Percentiles rank a stretch among this genome's conserved stretches.
Evolutionary conservation across 225 moss, liverwort and hornwort genomes (phyloP).

Genomic region (Sphagnum contortum): DNA sequence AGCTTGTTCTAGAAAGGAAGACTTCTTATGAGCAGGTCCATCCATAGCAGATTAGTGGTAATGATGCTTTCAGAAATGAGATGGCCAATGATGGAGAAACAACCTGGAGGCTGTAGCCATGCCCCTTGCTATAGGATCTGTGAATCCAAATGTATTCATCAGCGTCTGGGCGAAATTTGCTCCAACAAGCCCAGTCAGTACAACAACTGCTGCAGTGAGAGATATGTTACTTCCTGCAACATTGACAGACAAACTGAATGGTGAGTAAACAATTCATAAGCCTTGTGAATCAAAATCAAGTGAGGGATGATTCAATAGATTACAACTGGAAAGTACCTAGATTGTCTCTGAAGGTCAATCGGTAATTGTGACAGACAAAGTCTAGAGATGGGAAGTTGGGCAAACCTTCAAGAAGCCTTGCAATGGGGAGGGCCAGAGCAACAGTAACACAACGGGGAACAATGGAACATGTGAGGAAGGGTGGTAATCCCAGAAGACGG

Average conservation of each 20-base stretch:
- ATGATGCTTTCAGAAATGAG: background rate
- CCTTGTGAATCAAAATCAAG: too few species aligned
- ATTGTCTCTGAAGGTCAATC: too few species aligned
- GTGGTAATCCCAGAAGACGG: slow-evolving; percentile 58
- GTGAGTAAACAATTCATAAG: too few species aligned
- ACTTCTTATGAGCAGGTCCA: background rate
- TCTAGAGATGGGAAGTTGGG: background rate
- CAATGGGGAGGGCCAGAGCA: slow-evolving; percentile 96
- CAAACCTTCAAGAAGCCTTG: slow-evolving; percentile 81
- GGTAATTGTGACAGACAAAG: too few species aligned
- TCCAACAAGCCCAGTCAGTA: slow-evolving; percentile 89
- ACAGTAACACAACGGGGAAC: slow-evolving; percentile 97
- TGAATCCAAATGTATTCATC: slow-evolving; percentile 82
- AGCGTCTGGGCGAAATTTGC: slow-evolving; percentile 84
- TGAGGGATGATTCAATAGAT: too few species aligned
- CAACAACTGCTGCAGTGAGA: slow-evolving; percentile 89
- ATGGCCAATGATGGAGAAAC: background rate
- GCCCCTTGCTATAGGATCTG: slow-evolving; percentile 88
- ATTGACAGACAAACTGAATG: slow-evolving; percentile 2
- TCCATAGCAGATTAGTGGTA: background rate
- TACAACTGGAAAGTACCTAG: too few species aligned
- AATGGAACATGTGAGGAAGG: slow-evolving; percentile 66
- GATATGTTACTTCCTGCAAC: slow-evolving; percentile 72
- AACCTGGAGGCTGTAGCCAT: slow-evolving; percentile 97
- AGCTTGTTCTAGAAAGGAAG: background rate